Base-by-base conservation (phyloP, 2,329 filamentous ascomycete genomes). In the Cytospora mali region DNA sequence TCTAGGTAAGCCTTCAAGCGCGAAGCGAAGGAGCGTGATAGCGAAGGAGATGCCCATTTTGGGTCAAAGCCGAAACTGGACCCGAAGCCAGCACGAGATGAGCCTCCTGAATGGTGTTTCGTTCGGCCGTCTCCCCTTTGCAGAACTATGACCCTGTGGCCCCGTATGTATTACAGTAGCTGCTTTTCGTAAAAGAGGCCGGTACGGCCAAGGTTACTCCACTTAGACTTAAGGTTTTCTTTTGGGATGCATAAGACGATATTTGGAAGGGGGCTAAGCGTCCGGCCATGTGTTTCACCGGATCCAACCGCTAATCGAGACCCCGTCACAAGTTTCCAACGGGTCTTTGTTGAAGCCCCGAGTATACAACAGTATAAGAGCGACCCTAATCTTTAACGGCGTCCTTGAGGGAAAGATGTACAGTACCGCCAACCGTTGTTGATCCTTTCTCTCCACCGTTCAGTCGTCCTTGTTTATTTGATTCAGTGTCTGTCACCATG, bases 401-500 rank as follows among this genome's bases (percentile, higher is more conserved):
- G 3, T 46, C 2, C 9, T 11, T 46, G n/a, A 10, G n/a, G 42
- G 18, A 13, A 23, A 46, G n/a, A 46, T 46, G 3, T 39, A 35
- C 35, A n/a, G n/a, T 39, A 7, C 35, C 7, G 35, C 35, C 18
- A 18, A n/a, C n/a, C 42, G 42, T 18, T 46, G 42, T 7, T n/a
- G 42, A 46, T 23, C n/a, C 18, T 54, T 21, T 25, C 7, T 21
- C 7, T 31, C 53, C 35, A 25, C 27, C 57, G 28, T 13, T 48
- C 16, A 33, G 21, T 16, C n/a, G 21, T 35, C 42, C 21, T 55
- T 23, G 29, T 28, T 42, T 14, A 11, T 27, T 27, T 6, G 3
- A 25, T 21, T 31, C 14, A 14, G 35, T 14, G 27, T 13, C 50
- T 10, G 18, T 54, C 58, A 56, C 7, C 21, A 63, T 63, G 61